Percentiles rank a stretch among this genome's conserved stretches.
phyloP scores from a whole-genome alignment of 306 rosid genomes.

The Inga oerstediana region DNA sequence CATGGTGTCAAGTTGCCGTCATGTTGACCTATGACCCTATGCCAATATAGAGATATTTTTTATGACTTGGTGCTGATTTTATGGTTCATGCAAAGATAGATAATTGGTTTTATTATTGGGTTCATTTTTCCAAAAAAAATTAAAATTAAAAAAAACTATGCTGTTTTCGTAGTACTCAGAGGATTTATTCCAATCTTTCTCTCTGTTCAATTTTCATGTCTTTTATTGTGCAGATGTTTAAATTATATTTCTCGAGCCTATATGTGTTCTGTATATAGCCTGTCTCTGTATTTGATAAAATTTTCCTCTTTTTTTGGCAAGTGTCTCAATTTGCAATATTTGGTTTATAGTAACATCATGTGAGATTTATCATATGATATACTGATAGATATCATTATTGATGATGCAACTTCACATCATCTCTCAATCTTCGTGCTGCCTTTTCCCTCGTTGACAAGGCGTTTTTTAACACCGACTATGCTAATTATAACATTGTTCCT shows the following conservation, averaged over 20 bases:
- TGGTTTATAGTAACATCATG: neutral
- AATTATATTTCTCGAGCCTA: neutral
- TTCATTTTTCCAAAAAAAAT: too few species aligned
- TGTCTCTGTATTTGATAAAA: neutral
- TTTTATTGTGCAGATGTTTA: neutral
- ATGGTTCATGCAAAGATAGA: too few species aligned
- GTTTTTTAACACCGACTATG: neutral
- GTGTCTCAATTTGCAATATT: neutral
- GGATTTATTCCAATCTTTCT: too few species aligned
- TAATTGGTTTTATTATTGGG: too few species aligned
- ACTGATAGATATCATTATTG: slow-evolving; percentile 20
- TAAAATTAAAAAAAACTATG: too few species aligned
- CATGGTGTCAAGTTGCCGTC: neutral
- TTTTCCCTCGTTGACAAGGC: neutral
- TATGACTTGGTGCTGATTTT: neutral
- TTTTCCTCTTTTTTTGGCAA: slow-evolving; percentile 1
- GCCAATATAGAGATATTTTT: neutral
- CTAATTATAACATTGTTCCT: neutral
- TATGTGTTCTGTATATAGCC: neutral
- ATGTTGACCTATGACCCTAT: neutral
- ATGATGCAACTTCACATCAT: slow-evolving; percentile 3
- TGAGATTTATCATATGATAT: neutral
- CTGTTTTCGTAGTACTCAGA: too few species aligned
- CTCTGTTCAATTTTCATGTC: neutral
- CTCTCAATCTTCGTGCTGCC: neutral